Conservation (phyloP, 192 early-diverging fungal genomes). For the Pilobolus umbonatus region DNA sequence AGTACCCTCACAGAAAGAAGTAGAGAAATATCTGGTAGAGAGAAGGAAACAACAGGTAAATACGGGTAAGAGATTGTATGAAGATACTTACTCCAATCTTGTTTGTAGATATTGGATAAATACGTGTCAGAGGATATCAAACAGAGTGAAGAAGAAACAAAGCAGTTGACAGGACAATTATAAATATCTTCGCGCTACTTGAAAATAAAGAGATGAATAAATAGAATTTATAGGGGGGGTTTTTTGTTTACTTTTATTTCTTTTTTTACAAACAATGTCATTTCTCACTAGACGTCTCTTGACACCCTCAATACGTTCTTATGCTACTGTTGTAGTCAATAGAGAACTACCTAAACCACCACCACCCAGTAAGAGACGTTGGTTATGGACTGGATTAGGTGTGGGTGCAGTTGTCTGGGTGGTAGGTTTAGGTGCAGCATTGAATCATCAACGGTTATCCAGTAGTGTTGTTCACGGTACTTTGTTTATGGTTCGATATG, state of each 20-base stretch:
- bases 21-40: conserved; percentile 69
- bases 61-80: neutral
- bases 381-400: conserved; percentile 26
- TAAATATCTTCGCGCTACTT: neutral
- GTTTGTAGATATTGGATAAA: conserved; percentile 35
- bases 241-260: neutral
- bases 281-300: conserved; percentile 4
- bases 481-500: conserved; percentile 54
- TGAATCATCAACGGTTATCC: conserved; percentile 54
- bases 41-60: conserved; percentile 62
- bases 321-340: conserved; percentile 3
- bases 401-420: conserved; percentile 48
- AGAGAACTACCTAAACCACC: conserved; percentile 21
- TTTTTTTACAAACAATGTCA: neutral
- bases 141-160: conserved; percentile 28
- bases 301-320: neutral
- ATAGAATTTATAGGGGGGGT: neutral
- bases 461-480: conserved; percentile 52
- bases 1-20: conserved; percentile 69
- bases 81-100: neutral
- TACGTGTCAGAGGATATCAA: conserved; percentile 40
- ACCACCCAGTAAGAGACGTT: conserved; percentile 14
- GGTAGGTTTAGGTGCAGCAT: conserved; percentile 42
- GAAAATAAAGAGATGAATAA: neutral
- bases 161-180: conserved; percentile 22